A percentile compares a stretch with the other conserved stretches of the same genome.
Conservation (phyloP, 1,139 yeast species). For the Debaryomyces fabryi region DNA sequence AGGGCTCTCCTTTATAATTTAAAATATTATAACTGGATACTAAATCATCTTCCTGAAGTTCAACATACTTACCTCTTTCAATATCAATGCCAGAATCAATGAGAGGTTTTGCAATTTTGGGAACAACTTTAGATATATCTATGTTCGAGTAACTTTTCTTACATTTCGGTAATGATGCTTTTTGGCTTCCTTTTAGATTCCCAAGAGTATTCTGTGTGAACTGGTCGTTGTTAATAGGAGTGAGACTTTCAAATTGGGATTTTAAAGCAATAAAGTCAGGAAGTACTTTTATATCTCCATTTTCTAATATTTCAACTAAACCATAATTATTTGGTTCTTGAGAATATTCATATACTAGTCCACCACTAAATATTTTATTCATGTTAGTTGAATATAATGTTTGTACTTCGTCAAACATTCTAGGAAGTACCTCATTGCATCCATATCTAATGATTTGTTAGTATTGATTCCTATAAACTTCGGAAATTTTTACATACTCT, state of each 20-base stretch:
- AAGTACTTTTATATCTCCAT: conserved; percentile 58
- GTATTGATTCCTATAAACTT: conserved; percentile 7
- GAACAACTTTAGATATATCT: conserved; percentile 52
- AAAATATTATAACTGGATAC: conserved; percentile 38
- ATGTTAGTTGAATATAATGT: conserved; percentile 72
- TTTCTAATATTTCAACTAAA: conserved; percentile 60
- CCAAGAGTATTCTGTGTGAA: conserved; percentile 21
- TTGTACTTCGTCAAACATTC: conserved; percentile 77
- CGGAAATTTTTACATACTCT: conserved; percentile 52
- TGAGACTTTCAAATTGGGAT: conserved; percentile 43
- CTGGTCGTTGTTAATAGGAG: conserved; percentile 28
- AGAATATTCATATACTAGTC: conserved; percentile 87
- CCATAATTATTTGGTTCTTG: conserved; percentile 92
- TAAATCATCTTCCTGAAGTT: conserved; percentile 42
- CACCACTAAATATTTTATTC: conserved; percentile 87
- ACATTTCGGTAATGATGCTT: conserved; percentile 41
- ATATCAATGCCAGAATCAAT: conserved; percentile 52
- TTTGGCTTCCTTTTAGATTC: conserved; percentile 23
- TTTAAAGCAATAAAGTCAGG: conserved; percentile 58
- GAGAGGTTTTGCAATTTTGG: conserved; percentile 44
- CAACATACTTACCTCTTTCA: conserved; percentile 49
- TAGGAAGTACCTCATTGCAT: conserved; percentile 81
- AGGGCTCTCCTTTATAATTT: conserved; percentile 39
- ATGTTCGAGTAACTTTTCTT: conserved; percentile 51
- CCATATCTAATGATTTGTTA: conserved; percentile 49